Evolutionary conservation across 2,329 filamentous ascomycete species (phyloP), one percentile per base, ranked within the genome.

Genomic region (Ustulina deusta): DNA sequence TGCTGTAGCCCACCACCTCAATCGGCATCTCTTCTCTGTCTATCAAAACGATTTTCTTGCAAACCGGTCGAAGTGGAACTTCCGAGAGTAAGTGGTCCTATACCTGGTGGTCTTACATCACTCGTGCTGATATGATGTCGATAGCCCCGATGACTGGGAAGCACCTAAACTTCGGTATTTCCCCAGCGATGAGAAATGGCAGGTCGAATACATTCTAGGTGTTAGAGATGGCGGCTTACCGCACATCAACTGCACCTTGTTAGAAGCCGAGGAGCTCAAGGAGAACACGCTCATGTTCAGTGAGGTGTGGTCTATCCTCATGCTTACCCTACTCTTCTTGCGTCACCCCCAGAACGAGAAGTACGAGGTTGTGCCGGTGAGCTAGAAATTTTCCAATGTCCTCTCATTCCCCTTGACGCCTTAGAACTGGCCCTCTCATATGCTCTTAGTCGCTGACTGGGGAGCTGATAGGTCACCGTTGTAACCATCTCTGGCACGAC

Each of bases 291-390:
- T 62, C 27, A 46, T 62, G 59, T 54, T 55, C n/a, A 62, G 59
- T 46, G 59, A 55, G 49, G 59, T 54, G 25, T 62, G 59, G 59
- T 48, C 42, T 49, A 46, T 49, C 42, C 42, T 60, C 29, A 38
- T 60, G 20, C 44, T 60, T 60, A 40, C 57, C 42, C 36, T 49
- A 44, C 44, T 49, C 29, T 27, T 25, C 44, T 38, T 38, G 2
- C 44, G 11, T 17, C 0, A n/a, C 29, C 13, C 42, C 0, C 11
- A 10, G 57, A 51, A 60, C 20, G n/a, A 22, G 44, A 49, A 60
- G 57, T 36, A 15, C 57, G n/a, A 60, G n/a, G 32, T 51, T 49
- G 57, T 60, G 32, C 57, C 57, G 44, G 57, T 60, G 32, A 60
- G 57, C 57, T 60, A 48, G n/a, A 59, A 20, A 38, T n/a, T 36